Evolutionary conservation across 1,284 basidiomycete genomes (phyloP).

Genomic region (Cerrena zonata): DNA sequence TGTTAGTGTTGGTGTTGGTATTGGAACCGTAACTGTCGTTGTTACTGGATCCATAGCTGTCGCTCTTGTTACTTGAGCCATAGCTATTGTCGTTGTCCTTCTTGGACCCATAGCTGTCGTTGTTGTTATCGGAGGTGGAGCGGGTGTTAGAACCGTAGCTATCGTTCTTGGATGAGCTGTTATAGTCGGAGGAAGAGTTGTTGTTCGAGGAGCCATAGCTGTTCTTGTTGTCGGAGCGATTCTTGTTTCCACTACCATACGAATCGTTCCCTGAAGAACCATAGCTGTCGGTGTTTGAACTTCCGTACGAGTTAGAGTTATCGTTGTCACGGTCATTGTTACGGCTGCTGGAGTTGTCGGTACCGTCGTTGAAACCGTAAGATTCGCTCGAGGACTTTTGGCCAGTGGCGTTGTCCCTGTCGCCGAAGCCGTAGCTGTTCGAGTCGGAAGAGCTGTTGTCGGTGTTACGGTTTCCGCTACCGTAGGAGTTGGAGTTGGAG

Average conservation of each 20-base stretch:
- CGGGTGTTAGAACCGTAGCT: conserved; percentile 16
- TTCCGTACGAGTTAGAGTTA: conserved; percentile 17
- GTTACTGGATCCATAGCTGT: conserved; percentile 13
- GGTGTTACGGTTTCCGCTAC: conserved; percentile 14
- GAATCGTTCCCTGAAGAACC: conserved; percentile 13
- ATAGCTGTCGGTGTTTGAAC: no score
- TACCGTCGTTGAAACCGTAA: conserved; percentile 12
- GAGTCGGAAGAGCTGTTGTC: conserved; percentile 12
- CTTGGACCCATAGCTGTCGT: conserved; percentile 17
- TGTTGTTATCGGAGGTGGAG: conserved; percentile 9
- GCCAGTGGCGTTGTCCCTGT: conserved; percentile 16
- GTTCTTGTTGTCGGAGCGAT: conserved; percentile 8
- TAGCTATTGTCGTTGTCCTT: conserved; percentile 9
- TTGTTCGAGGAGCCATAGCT: conserved; percentile 20
- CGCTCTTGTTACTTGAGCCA: conserved; percentile 17
- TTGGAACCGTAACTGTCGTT: not conserved
- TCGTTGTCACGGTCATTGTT: conserved; percentile 11
- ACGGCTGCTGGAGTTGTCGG: conserved; percentile 18
- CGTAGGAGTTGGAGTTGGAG: conserved; percentile 13
- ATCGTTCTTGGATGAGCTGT: conserved; percentile 11
- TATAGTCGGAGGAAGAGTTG: conserved; percentile 6
- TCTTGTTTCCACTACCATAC: conserved; percentile 6
- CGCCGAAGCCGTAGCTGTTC: conserved; percentile 5
- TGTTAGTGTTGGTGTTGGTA: conserved; percentile 2
- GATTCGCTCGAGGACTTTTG: conserved; percentile 10